Conservation (phyloP, 2,329 filamentous ascomycete genomes). For the Colletotrichum lentis region DNA sequence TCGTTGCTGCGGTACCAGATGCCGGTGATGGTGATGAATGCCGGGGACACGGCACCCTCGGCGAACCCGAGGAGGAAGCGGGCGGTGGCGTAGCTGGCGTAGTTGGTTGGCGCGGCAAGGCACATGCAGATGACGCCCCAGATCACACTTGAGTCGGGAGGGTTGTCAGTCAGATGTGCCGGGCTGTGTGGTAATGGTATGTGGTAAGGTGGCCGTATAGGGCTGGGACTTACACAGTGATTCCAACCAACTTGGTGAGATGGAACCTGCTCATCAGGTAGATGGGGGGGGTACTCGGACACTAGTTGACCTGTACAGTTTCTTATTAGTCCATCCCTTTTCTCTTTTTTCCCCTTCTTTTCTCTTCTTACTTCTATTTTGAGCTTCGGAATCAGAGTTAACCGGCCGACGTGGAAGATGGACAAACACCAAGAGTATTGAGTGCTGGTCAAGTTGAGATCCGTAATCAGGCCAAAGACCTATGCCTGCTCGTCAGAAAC, state of each 20-base stretch:
- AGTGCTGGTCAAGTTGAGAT: slow-evolving; percentile 53
- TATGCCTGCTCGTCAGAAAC: background rate
- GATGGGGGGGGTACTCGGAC: slow-evolving; percentile 59
- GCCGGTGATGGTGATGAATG: slow-evolving; percentile 47
- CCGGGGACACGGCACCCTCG: slow-evolving; percentile 46
- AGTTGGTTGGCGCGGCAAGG: slow-evolving; percentile 52
- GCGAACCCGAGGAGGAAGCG: slow-evolving; percentile 54
- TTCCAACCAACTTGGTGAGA: slow-evolving; percentile 59
- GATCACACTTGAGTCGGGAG: slow-evolving; percentile 44
- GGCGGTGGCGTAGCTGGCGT: slow-evolving; percentile 50
- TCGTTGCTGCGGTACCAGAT: slow-evolving; percentile 47
- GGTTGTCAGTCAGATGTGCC: background rate
- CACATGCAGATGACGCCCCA: slow-evolving; percentile 57
- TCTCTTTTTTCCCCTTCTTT: too few species aligned
- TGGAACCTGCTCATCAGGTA: slow-evolving; percentile 60
- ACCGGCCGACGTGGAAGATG: slow-evolving; percentile 49
- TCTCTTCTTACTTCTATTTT: too few species aligned
- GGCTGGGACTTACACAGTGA: slow-evolving; percentile 50
- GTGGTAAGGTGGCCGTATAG: too few species aligned
- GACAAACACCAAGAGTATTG: slow-evolving; percentile 60
- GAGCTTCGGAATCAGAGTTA: too few species aligned
- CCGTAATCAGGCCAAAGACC: slow-evolving; percentile 56
- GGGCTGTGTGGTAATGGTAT: background rate
- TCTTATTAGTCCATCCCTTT: too few species aligned
- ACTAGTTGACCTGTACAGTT: slow-evolving; percentile 56